These are phyloP conservation scores for Hypoxylon trugodes DNA, from an alignment of 495 filamentous ascomycete genomes.

Conservation along the genomic window DNA sequence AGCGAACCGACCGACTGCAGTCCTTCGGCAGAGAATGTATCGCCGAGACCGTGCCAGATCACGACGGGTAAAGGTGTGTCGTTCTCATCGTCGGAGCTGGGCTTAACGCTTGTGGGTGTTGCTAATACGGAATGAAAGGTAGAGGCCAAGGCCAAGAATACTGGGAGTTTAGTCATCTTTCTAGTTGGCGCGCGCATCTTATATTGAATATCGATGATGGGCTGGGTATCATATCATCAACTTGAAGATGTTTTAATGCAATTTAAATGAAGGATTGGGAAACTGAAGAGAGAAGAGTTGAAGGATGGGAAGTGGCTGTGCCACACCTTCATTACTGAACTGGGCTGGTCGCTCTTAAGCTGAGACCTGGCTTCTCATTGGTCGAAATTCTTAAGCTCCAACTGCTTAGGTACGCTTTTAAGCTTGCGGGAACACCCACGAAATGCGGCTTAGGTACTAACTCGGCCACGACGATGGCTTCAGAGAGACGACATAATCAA, in stretches of 20 bases:
- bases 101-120: slow-evolving; percentile 20
- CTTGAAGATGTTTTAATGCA: slow-evolving; percentile 4
- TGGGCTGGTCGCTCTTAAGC: not conserved
- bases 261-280: slow-evolving; percentile 4
- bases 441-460: not conserved
- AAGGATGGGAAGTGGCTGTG: slow-evolving; percentile 14
- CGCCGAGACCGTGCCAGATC: slow-evolving; percentile 86
- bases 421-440: slow-evolving; percentile 6
- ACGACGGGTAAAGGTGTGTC: slow-evolving; percentile 81
- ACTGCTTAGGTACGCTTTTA: not conserved
- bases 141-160: slow-evolving; percentile 18
- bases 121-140: slow-evolving; percentile 24
- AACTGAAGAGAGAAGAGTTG: not conserved
- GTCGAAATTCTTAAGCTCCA: slow-evolving; percentile 16
- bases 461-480: slow-evolving; percentile 15
- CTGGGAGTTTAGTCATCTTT: slow-evolving; percentile 30
- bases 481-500: too few relatives aligned
- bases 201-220: not conserved
- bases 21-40: slow-evolving; percentile 79
- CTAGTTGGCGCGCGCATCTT: not conserved
- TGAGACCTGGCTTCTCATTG: slow-evolving; percentile 25
- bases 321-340: slow-evolving; percentile 3
- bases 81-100: slow-evolving; percentile 48
- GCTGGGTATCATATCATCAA: slow-evolving; percentile 7
- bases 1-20: slow-evolving; percentile 71